Percentiles rank a stretch among this genome's conserved stretches.
These are phyloP conservation scores for Trametes polyzona DNA, from an alignment of 1,284 basidiomycete species.

Conservation along the genomic window DNA sequence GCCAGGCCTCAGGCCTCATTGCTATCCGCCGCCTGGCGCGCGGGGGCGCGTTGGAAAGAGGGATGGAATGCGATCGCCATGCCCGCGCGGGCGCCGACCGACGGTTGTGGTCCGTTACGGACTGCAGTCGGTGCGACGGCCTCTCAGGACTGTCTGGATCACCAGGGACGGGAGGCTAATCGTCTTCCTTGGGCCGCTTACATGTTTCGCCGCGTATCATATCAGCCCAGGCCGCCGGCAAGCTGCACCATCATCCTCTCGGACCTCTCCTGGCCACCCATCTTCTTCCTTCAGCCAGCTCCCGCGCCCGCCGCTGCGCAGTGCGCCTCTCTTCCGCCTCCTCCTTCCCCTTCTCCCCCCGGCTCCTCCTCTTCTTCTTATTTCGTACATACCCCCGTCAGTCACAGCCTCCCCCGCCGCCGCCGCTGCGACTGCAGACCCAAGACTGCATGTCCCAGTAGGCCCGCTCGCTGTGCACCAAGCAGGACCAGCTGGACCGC, in stretches of 20 bases:
- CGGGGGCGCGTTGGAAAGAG: not conserved
- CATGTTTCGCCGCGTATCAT: constrained; percentile 12
- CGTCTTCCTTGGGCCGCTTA: constrained; percentile 3
- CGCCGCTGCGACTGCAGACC: constrained; percentile 11
- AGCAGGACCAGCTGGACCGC: constrained; percentile 31
- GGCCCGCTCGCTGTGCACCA: constrained; percentile 27
- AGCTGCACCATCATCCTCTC: no score
- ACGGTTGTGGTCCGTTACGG: not conserved
- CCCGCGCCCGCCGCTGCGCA: constrained; percentile 1
- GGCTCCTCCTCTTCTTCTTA: constrained; percentile 7
- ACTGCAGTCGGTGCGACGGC: not conserved
- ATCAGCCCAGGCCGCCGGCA: constrained; percentile 15
- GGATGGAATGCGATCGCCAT: constrained; percentile 17
- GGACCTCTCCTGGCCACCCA: not conserved
- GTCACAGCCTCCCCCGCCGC: constrained; percentile 15
- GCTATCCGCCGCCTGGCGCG: not conserved
- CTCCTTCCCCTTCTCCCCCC: not conserved
- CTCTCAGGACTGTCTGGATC: constrained; percentile 9
- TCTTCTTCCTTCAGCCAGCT: constrained; percentile 2
- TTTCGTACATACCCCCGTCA: constrained; percentile 10
- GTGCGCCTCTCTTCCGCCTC: no score
- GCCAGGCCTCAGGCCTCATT: no score
- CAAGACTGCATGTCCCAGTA: constrained; percentile 27
- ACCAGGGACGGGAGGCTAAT: constrained; percentile 15
- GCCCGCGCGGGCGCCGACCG: not conserved